Percentiles rank a stretch among this genome's conserved stretches.
These are phyloP conservation scores for Pugionium cornutum DNA, from an alignment of 345 rosid species.

Conservation along the genomic window DNA sequence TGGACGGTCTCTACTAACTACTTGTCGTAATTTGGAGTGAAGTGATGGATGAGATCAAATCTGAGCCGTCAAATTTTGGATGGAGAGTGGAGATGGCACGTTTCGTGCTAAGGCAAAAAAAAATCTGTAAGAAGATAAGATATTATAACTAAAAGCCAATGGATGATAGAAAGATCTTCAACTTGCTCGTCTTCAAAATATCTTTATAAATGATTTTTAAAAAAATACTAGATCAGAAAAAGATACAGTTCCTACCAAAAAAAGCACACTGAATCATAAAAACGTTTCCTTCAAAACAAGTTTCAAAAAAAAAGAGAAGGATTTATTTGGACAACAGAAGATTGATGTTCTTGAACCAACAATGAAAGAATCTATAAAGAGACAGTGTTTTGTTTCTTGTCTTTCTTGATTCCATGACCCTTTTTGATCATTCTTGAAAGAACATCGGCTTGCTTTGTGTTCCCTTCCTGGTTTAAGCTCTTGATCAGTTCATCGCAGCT, in stretches of 20 bases:
- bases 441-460: constrained; percentile 86
- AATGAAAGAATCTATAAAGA: constrained; percentile 23
- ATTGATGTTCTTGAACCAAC: neutral
- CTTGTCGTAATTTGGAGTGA: constrained; percentile 25
- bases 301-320: constrained; percentile 3
- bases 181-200: neutral
- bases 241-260: constrained; percentile 26
- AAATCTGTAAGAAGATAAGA: constrained; percentile 32
- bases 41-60: constrained; percentile 25
- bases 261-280: constrained; percentile 17
- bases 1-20: constrained; percentile 24
- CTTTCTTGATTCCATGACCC: constrained; percentile 39
- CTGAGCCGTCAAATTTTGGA: constrained; percentile 37
- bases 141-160: constrained; percentile 26
- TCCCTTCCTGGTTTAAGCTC: constrained; percentile 80
- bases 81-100: constrained; percentile 42
- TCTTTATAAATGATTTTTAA: neutral
- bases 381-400: constrained; percentile 42
- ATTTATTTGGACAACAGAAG: constrained; percentile 24
- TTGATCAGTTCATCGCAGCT: constrained; percentile 66
- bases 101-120: constrained; percentile 28
- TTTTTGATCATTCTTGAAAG: constrained; percentile 71
- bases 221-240: constrained; percentile 18
- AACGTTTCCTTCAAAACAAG: constrained; percentile 27
- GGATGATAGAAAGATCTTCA: neutral